Evolutionary conservation across 2,329 filamentous ascomycete genomes (phyloP).

Genomic region (Graphilbum ipis-grandicollis): DNA sequence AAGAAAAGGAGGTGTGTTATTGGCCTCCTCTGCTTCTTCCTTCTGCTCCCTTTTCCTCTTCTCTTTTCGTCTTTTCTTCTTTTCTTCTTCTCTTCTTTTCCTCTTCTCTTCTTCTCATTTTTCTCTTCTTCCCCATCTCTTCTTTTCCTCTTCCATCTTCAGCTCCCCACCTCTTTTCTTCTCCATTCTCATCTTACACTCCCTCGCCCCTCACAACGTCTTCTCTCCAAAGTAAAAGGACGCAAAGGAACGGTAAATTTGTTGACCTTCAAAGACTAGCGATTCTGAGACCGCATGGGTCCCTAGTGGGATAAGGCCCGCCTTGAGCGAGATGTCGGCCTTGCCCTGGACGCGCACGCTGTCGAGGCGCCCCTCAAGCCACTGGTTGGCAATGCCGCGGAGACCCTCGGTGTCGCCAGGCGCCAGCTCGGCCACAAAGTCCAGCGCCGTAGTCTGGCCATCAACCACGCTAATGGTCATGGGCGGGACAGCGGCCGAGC

Average conservation of each 20-base stretch:
- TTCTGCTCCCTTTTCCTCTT: not conserved
- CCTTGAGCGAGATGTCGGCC: constrained; percentile 55
- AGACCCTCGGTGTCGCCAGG: constrained; percentile 65
- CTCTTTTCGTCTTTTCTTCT: not conserved
- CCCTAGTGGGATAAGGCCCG: constrained; percentile 65
- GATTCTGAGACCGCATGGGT: constrained; percentile 59
- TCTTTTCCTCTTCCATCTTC: not conserved
- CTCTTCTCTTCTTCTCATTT: not conserved
- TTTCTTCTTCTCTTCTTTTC: not conserved
- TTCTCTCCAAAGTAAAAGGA: constrained; percentile 46
- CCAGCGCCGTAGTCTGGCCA: constrained; percentile 57
- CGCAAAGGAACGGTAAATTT: constrained; percentile 46
- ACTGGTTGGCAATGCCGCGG: constrained; percentile 69
- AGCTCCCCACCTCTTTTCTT: not conserved
- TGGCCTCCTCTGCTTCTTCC: not conserved
- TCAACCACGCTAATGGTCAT: constrained; percentile 63
- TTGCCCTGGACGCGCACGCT: constrained; percentile 56
- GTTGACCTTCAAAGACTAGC: constrained; percentile 69
- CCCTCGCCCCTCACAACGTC: constrained; percentile 15
- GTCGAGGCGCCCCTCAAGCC: constrained; percentile 62
- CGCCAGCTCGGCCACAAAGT: constrained; percentile 60
- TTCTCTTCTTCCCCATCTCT: not conserved
- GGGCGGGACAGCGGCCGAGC: constrained; percentile 58
- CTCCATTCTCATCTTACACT: not conserved
- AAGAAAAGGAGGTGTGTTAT: too few species aligned